A percentile compares a stretch with the other conserved stretches of the same genome.
These are phyloP conservation scores for Lipomyces kockii DNA, from an alignment of 805 yeast genomes.

Conservation along the genomic window DNA sequence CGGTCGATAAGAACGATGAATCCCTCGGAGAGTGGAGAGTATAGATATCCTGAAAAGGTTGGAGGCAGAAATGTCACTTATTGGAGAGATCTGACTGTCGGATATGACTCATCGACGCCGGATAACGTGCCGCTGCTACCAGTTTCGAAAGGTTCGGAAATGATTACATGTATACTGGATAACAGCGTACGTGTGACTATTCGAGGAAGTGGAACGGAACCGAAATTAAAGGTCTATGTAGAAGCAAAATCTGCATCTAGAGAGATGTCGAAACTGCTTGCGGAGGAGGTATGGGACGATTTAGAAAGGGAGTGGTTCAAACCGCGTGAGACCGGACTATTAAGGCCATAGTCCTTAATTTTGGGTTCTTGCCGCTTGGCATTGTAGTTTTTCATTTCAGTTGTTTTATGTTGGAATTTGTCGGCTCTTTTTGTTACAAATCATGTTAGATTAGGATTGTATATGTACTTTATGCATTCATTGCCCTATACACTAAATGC, in stretches of 20 bases:
- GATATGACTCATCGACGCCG: slow-evolving; percentile 72
- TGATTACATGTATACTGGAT: slow-evolving; percentile 72
- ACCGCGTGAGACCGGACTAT: slow-evolving; percentile 57
- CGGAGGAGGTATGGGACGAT: slow-evolving; percentile 68
- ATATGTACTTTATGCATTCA: background rate
- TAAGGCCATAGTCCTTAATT: slow-evolving; percentile 14
- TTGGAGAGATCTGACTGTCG: slow-evolving; percentile 86
- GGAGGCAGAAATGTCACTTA: slow-evolving; percentile 61
- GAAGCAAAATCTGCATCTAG: slow-evolving; percentile 65
- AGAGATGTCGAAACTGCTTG: slow-evolving; percentile 51
- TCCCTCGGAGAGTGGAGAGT: slow-evolving; percentile 29
- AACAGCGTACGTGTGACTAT: slow-evolving; percentile 73
- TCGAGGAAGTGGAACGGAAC: slow-evolving; percentile 96
- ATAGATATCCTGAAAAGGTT: slow-evolving; percentile 52
- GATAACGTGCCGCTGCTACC: slow-evolving; percentile 69
- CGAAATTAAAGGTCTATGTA: slow-evolving; percentile 87
- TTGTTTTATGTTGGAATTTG: background rate
- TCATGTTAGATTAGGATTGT: background rate
- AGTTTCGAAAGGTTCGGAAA: slow-evolving; percentile 72
- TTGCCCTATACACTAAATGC: background rate
- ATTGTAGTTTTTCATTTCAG: background rate
- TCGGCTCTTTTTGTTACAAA: background rate
- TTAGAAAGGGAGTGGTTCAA: slow-evolving; percentile 75
- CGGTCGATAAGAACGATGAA: slow-evolving; percentile 51
- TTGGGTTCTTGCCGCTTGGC: background rate